Base-by-base conservation (phyloP, 2,329 filamentous ascomycete species). In the Bertia moriformis region DNA sequence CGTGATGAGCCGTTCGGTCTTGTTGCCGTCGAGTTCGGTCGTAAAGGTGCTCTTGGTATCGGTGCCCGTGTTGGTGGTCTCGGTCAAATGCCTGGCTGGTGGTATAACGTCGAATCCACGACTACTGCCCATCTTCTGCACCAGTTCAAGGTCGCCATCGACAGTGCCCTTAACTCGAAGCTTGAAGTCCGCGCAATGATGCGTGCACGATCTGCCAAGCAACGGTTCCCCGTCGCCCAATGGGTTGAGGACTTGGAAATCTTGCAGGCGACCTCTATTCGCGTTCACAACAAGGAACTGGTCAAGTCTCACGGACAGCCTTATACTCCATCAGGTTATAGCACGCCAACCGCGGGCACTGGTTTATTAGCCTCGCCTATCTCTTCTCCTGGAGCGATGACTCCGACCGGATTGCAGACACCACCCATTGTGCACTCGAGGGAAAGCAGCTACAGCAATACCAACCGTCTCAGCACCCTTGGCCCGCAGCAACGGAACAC, bases 61-160 rank as follows among this genome's bases (percentile, higher is more conserved):
- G 77, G 76, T 36, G 72, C 75, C 27, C 65, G 74, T 40, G 77
- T 81, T 27, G 76, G 76, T 46, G 77, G 76, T 40, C 62, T 81
- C 17, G 74, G 76, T n/a, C 71, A 78, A 49, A 80, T 81, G 75
- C 77, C 77, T 15, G 77, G 77, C 18, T 80, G 75, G 69, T 81
- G 76, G 76, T 81, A 72, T 52, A 79, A 76, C 0, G 70, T 81
- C 41, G 77, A 81, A 51, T 78, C 73, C 0, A 74, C 67, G 4
- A 71, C 71, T 2, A 76, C 74, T 1, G 66, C 66, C 33, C 76
- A 81, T 57, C 56, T 79, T 33, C 60, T 80, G 40, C 67, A 71
- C 36, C 77, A 81, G 50, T 80, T 81, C 60, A 75, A 72, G 51
- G 62, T 66, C 45, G 72, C 76, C 12, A 79, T 81, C 44, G 58